These are phyloP conservation scores for Russula vinacea DNA, from an alignment of 768 basidiomycete species.

Conservation along the genomic window DNA sequence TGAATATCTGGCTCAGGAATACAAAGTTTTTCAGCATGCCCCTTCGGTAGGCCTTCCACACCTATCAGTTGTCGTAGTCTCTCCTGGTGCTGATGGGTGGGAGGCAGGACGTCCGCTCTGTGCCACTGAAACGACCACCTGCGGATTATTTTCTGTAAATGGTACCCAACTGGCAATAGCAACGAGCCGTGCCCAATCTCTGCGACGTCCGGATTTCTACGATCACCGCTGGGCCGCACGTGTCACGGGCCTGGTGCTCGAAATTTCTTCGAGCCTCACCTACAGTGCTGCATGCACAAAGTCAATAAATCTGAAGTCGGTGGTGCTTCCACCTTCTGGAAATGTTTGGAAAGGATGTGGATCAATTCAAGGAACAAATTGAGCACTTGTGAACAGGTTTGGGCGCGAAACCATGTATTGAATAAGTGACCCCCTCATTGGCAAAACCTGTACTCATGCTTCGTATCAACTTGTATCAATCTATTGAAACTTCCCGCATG, in stretches of 20 bases:
- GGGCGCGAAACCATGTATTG: no score
- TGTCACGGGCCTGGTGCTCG: neutral
- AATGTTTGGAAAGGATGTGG: no score
- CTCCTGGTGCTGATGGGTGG: neutral
- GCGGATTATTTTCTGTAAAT: slow-evolving; percentile 79
- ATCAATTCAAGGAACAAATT: no score
- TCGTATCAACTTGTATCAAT: no score
- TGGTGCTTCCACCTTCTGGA: no score
- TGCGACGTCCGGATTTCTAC: neutral
- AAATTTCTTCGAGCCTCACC: slow-evolving; percentile 1
- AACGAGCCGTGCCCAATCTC: neutral
- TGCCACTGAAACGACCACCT: slow-evolving; percentile 80
- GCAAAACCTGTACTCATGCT: no score
- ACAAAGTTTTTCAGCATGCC: slow-evolving; percentile 93
- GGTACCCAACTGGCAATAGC: neutral
- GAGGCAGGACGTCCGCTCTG: slow-evolving; percentile 79
- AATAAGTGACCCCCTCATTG: no score
- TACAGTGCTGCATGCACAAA: neutral
- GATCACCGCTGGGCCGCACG: neutral
- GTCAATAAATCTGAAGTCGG: no score
- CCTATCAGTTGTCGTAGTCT: neutral
- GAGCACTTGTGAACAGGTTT: no score
- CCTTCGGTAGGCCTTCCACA: slow-evolving; percentile 57
- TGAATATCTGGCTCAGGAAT: slow-evolving; percentile 89
- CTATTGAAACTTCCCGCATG: no score